Evolutionary conservation across 768 basidiomycete genomes (phyloP), one percentile per base, ranked within the genome.

Genomic region (Auricularia cornea): DNA sequence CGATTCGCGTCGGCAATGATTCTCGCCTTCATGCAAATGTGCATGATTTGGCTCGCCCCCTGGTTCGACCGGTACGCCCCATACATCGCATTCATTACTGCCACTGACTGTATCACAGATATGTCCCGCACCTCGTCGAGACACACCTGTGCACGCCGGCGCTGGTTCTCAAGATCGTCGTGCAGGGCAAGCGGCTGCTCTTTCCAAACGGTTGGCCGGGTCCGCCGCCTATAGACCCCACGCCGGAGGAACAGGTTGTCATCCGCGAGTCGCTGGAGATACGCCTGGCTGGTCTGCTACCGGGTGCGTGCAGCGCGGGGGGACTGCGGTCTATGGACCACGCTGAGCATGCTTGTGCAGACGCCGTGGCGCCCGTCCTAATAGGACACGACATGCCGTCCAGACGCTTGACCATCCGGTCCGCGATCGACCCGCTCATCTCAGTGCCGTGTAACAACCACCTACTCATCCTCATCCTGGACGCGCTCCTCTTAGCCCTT

Each of bases 201-300:
- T 98, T 96, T 71, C 95, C 96, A 3, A 86, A 86, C 65, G 95
- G 96, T 16, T 92, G 92, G 74, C 94, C 93, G 1, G 90, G 83
- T 0, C 84, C 86, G 0, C 73, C 85, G 1, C 85, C 88, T 1
- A 76, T 82, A 1, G 90, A 92, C 52, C 95, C 94, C 20, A 85
- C 87, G 0, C 76, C 77, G 1, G 90, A 90, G 66, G 93, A 95
- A 72, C 89, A 92, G 67, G 76, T 77, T 2, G 80, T 76, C 35
- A 77, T 92, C 59, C 81, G 83, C 32, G 65, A 70, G 10, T 69
- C 71, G 56, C 65, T 84, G 3, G 74, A 81, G 54, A 63, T 68
- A 61, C 70, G 81, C 33, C 48, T 89, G 1, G 64, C 69, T 0
- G 74, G 76, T 51, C 40, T 74, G 5, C 63, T 85, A 3, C 83